Base-by-base conservation (phyloP, 2,329 filamentous ascomycete genomes). In the Pseudogymnoascus verrucosus region DNA sequence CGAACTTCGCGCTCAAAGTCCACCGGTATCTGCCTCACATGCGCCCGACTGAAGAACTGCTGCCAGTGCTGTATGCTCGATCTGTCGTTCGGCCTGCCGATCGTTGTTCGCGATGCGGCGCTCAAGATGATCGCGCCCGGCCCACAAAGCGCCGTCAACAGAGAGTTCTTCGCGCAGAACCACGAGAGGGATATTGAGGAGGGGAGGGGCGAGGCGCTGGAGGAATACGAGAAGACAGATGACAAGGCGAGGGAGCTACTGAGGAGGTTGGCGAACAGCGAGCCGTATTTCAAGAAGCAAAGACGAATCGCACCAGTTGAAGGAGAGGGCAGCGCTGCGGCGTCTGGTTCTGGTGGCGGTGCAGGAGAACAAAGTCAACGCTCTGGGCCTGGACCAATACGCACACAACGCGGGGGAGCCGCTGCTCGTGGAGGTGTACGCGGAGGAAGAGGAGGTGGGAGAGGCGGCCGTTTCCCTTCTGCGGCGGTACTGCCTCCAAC, bases 41-140 rank as follows among this genome's bases (percentile, higher is more conserved):
- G 95, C 80, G 93, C 95, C 21, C 89, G 95, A 51, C 83, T 98
- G 69, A 99, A 99, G 78, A 99, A 99, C 79, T 98, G 95, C 80
- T 99, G 95, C 74, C 95, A 99, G 79, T 93, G 89, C 78, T 99
- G 95, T 80, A 98, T 98, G 91, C 88, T 99, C 62, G 95, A 99
- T 82, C 79, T 99, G 65, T 93, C 91, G 11, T 99, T 98, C 73
- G 96, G 95, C 23, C 81, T 99, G 28, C 95, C 95, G 10, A 96
- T 99, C 72, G 90, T 93, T 12, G 90, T 99, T 64, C 87, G 95
- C 73, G 95, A 99, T 80, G 95, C 95, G 2, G 95, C 96, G 4
- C 82, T 99, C 67, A 98, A 98, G 80, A 96, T 99, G 89, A 90
- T 98, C 44, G 93, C 93, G 0, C 93, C 95, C 0, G 95, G 95